These are phyloP conservation scores for Penicillium ochrochloron DNA, from an alignment of 495 filamentous ascomycete species.

Conservation along the genomic window DNA sequence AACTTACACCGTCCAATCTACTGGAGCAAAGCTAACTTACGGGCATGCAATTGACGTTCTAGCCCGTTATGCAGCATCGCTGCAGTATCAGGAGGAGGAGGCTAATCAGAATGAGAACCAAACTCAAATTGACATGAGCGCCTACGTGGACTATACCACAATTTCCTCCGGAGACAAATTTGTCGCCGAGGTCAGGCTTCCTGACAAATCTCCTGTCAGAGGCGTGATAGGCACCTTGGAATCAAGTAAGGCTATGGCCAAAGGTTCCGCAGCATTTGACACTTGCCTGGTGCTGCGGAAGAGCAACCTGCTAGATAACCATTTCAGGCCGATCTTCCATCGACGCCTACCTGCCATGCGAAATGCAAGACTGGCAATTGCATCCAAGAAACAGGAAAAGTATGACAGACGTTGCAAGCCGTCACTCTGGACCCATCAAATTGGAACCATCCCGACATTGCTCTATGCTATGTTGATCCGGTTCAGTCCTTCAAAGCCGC, in stretches of 20 bases:
- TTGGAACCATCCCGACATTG: slow-evolving; percentile 52
- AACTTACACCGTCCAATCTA: slow-evolving; percentile 65
- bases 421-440: slow-evolving; percentile 66
- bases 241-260: slow-evolving; percentile 74
- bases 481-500: slow-evolving; percentile 59
- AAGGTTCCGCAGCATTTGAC: slow-evolving; percentile 88
- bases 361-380: slow-evolving; percentile 86
- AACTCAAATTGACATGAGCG: slow-evolving; percentile 57
- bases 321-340: slow-evolving; percentile 73
- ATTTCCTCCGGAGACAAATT: slow-evolving; percentile 62
- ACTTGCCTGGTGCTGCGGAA: slow-evolving; percentile 73
- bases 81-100: slow-evolving; percentile 29
- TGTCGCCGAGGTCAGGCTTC: slow-evolving; percentile 81
- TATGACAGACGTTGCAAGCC: slow-evolving; percentile 86
- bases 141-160: slow-evolving; percentile 68
- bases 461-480: slow-evolving; percentile 70
- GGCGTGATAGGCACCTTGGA: slow-evolving; percentile 64
- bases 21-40: slow-evolving; percentile 83
- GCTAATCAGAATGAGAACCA: slow-evolving; percentile 46
- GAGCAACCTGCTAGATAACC: slow-evolving; percentile 68
- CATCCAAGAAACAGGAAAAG: slow-evolving; percentile 69
- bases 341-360: slow-evolving; percentile 82
- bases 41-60: slow-evolving; percentile 69
- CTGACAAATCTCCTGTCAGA: slow-evolving; percentile 72
- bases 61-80: slow-evolving; percentile 62